These are phyloP conservation scores for Pythium angustatum DNA, from an alignment of 352 stramenopile genomes.

Conservation along the genomic window DNA sequence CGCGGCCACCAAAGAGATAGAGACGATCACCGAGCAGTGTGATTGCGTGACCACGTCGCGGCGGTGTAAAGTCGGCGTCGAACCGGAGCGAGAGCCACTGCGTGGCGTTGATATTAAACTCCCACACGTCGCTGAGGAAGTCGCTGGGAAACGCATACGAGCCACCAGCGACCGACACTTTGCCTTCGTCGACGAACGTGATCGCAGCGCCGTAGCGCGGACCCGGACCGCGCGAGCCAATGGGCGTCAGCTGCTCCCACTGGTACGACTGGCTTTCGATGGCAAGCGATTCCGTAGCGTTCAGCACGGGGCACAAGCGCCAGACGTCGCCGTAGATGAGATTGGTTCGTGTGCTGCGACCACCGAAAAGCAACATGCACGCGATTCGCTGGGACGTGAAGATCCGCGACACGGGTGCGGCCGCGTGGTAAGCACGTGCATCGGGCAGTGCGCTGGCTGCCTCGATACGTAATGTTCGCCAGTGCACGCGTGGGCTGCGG, in stretches of 20 bases:
- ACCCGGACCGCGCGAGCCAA: constrained; percentile 45
- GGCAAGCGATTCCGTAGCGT: neutral
- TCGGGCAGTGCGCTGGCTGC: constrained; percentile 24
- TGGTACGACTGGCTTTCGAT: constrained; percentile 50
- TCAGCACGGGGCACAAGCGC: constrained; percentile 46
- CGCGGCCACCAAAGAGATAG: constrained; percentile 62
- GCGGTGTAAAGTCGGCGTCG: constrained; percentile 44
- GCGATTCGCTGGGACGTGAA: constrained; percentile 32
- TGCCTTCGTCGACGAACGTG: constrained; percentile 59
- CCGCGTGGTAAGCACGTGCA: constrained; percentile 50
- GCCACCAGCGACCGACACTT: constrained; percentile 55
- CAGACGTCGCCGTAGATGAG: constrained; percentile 77
- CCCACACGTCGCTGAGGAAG: constrained; percentile 71
- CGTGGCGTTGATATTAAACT: constrained; percentile 65
- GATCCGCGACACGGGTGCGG: constrained; percentile 40
- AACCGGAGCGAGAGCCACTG: constrained; percentile 68
- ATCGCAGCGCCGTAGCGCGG: constrained; percentile 61
- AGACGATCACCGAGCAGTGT: constrained; percentile 43
- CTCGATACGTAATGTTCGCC: constrained; percentile 35
- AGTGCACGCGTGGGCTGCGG: constrained; percentile 38
- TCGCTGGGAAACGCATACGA: constrained; percentile 79
- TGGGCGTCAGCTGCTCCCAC: constrained; percentile 54
- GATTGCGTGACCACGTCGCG: constrained; percentile 55
- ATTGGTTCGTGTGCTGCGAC: constrained; percentile 43
- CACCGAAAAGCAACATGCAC: constrained; percentile 62